Conservation (phyloP, 768 basidiomycete species). For the Lactarius vividus region DNA sequence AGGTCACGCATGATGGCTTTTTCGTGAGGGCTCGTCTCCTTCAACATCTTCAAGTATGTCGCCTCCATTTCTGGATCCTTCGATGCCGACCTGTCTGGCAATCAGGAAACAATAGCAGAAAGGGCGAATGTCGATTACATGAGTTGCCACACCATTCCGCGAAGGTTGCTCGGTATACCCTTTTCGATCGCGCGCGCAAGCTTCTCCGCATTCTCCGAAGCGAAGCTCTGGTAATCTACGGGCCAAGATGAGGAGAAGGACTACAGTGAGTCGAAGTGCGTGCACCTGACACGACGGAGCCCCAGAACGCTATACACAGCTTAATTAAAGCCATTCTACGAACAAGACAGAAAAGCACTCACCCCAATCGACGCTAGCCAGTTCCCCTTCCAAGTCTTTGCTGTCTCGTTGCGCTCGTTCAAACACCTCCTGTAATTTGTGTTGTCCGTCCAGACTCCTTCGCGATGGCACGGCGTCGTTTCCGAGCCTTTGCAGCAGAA, state of each 20-base stretch:
- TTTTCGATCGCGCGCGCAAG: constrained; percentile 87
- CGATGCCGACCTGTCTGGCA: constrained; percentile 71
- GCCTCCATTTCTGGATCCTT: constrained; percentile 86
- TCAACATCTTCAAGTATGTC: constrained; percentile 77
- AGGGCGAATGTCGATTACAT: constrained; percentile 50
- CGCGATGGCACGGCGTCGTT: constrained; percentile 41
- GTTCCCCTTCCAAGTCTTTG: constrained; percentile 36
- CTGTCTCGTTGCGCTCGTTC: constrained; percentile 60
- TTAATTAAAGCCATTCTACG: constrained; percentile 7
- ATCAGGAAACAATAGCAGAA: constrained; percentile 7
- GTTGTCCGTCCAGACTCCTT: constrained; percentile 59
- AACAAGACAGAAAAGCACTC: constrained; percentile 30
- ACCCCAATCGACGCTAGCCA: constrained; percentile 74
- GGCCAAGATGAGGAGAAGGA: constrained; percentile 17
- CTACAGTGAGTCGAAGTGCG: constrained; percentile 8
- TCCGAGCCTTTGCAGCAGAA: constrained; percentile 54
- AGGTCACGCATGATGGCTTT: constrained; percentile 93
- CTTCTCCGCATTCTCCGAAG: constrained; percentile 70
- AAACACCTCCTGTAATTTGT: constrained; percentile 76
- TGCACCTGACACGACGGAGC: constrained; percentile 82
- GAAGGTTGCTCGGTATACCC: constrained; percentile 83
- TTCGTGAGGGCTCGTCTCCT: constrained; percentile 83
- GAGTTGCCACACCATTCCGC: constrained; percentile 96
- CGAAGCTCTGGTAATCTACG: constrained; percentile 85
- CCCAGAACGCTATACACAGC: constrained; percentile 79